A percentile compares a stretch with the other conserved stretches of the same genome.
phyloP scores from a whole-genome alignment of 2,329 filamentous ascomycete species.

The Rachicladosporium sp. region DNA sequence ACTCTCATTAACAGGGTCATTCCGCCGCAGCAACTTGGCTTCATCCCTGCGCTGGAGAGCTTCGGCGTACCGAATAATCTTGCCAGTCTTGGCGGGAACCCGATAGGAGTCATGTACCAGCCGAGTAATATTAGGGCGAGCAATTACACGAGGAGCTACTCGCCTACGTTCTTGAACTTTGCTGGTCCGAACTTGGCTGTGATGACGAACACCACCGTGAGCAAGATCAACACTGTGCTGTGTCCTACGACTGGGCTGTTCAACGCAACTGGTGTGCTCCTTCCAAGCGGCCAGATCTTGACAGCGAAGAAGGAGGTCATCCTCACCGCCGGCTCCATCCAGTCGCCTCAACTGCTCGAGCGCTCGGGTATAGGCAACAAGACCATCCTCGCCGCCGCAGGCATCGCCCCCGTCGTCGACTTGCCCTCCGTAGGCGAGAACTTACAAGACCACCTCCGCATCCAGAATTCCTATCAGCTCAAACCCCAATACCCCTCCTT shows the following conservation, averaged over 20 bases:
- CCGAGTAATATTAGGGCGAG: constrained; percentile 37
- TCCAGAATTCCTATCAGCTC: constrained; percentile 18
- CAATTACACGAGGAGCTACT: constrained; percentile 40
- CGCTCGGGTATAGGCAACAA: constrained; percentile 13
- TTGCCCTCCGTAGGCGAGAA: constrained; percentile 11
- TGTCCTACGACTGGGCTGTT: neutral
- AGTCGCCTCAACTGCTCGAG: constrained; percentile 19
- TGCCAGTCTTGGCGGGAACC: constrained; percentile 38
- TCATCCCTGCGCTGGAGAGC: constrained; percentile 35
- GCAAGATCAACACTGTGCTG: constrained; percentile 22
- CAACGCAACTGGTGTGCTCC: constrained; percentile 2
- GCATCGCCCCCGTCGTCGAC: constrained; percentile 10
- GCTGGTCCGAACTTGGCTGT: constrained; percentile 32
- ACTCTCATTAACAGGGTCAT: constrained; percentile 31
- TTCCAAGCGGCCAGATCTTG: constrained; percentile 9
- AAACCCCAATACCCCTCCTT: constrained; percentile 21
- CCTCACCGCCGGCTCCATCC: constrained; percentile 16
- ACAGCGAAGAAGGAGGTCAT: constrained; percentile 17
- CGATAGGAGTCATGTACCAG: constrained; percentile 39
- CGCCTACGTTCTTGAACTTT: constrained; percentile 30
- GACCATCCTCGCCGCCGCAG: constrained; percentile 7
- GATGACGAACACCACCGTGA: constrained; percentile 25
- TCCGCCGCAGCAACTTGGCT: constrained; percentile 32
- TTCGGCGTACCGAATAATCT: constrained; percentile 31
- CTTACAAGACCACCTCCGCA: constrained; percentile 19